Conservation (phyloP, 2,329 filamentous ascomycete genomes). For the Teratosphaeria zuluensis region DNA sequence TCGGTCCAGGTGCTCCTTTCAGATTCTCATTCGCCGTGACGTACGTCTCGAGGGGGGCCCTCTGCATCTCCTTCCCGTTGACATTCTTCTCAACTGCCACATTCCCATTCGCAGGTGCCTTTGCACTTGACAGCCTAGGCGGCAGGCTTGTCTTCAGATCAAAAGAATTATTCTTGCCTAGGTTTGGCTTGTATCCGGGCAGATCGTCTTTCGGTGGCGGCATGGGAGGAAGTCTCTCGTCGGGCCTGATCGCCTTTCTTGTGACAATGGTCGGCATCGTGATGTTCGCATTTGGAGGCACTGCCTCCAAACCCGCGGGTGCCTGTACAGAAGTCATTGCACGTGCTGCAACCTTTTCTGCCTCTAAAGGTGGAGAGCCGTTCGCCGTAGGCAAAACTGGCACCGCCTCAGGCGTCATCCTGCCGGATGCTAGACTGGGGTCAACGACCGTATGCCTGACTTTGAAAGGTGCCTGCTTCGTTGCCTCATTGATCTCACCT, state of each 20-base stretch:
- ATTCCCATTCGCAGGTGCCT: not conserved
- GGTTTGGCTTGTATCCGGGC: not conserved
- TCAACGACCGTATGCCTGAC: slow-evolving; percentile 19
- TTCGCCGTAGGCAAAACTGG: not conserved
- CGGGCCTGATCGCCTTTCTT: not conserved
- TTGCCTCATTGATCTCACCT: slow-evolving; percentile 5
- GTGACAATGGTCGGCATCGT: slow-evolving; percentile 6
- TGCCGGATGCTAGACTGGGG: slow-evolving; percentile 7
- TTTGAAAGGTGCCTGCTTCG: slow-evolving; percentile 16
- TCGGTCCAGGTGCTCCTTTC: not conserved
- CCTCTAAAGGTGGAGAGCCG: not conserved
- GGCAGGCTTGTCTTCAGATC: not conserved
- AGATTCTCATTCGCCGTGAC: not conserved
- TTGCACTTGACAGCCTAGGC: not conserved
- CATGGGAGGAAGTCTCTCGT: slow-evolving; percentile 1
- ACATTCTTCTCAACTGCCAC: not conserved
- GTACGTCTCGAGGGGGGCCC: not conserved
- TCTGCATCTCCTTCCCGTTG: not conserved
- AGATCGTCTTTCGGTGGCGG: slow-evolving; percentile 7
- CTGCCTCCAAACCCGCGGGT: not conserved
- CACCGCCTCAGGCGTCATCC: not conserved
- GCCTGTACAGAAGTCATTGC: slow-evolving; percentile 4
- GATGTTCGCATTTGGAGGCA: slow-evolving; percentile 5
- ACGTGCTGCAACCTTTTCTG: slow-evolving; percentile 1
- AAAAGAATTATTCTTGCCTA: not conserved